Evolutionary conservation across 345 rosid species (phyloP).

Genomic region (Physaria fendleri): DNA sequence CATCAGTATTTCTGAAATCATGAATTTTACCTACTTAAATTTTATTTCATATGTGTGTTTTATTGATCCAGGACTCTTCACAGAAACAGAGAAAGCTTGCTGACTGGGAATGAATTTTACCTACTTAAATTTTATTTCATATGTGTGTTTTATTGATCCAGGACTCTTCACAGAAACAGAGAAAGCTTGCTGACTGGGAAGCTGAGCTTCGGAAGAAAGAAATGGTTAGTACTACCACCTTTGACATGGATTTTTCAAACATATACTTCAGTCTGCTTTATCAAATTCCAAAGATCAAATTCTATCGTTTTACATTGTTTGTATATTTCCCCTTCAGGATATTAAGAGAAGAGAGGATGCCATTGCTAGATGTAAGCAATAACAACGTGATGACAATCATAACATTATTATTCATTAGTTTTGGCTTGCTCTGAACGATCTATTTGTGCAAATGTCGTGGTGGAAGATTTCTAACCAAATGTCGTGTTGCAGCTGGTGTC

Average conservation of each 20-base stretch:
- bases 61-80: constrained; percentile 48
- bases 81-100: constrained; percentile 73
- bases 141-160: constrained; percentile 23
- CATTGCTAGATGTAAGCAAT: constrained; percentile 21
- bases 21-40: neutral
- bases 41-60: constrained; percentile 19
- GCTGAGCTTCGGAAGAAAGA: constrained; percentile 86
- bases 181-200: constrained; percentile 84
- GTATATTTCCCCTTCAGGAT: constrained; percentile 10
- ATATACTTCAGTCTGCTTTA: neutral
- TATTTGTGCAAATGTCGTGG: neutral
- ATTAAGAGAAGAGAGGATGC: constrained; percentile 33
- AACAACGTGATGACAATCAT: neutral
- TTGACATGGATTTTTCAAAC: neutral
- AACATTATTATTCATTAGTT: neutral
- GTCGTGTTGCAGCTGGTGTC: constrained; percentile 58
- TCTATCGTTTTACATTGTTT: neutral
- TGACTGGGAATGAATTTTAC: constrained; percentile 31
- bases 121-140: constrained; percentile 5
- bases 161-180: constrained; percentile 68
- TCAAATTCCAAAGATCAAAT: too few species aligned
- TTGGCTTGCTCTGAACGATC: neutral
- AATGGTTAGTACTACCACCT: constrained; percentile 45
- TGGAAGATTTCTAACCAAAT: neutral
- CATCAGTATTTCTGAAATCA: neutral